These are phyloP conservation scores for Hylodesmum podocarpum DNA, from an alignment of 306 rosid genomes.

Conservation along the genomic window DNA sequence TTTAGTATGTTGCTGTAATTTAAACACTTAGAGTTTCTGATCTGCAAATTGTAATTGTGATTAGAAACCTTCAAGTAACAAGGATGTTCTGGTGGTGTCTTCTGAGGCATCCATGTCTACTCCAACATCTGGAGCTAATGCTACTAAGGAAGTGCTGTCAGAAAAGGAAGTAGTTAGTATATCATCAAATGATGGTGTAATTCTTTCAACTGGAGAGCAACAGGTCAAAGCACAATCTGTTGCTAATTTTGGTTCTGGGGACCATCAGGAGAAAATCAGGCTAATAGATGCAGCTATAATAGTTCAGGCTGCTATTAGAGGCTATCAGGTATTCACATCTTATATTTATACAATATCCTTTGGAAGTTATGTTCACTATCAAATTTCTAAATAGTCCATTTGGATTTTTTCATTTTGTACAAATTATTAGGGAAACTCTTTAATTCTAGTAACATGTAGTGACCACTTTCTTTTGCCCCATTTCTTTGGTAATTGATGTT, in stretches of 20 bases:
- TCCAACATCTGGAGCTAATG: conserved; percentile 27
- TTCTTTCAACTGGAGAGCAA: conserved; percentile 16
- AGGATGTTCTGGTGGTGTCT: conserved; percentile 37
- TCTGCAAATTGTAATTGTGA: conserved; percentile 20
- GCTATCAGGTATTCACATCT: conserved; percentile 46
- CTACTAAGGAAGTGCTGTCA: conserved; percentile 23
- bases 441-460: background rate
- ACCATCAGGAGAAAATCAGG: conserved; percentile 36
- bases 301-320: conserved; percentile 62
- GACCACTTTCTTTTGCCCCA: background rate
- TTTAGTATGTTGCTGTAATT: background rate
- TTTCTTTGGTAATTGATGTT: background rate
- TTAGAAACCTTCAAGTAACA: conserved; percentile 45
- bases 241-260: conserved; percentile 27
- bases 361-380: background rate
- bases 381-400: background rate
- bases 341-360: background rate
- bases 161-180: conserved; percentile 30
- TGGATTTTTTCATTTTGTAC: background rate
- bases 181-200: conserved; percentile 26
- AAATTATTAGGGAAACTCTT: background rate
- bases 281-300: conserved; percentile 46
- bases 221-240: conserved; percentile 28
- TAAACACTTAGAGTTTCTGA: background rate
- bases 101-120: conserved; percentile 38